Conservation (phyloP, 805 yeast species). For the Priceomyces castillae region DNA sequence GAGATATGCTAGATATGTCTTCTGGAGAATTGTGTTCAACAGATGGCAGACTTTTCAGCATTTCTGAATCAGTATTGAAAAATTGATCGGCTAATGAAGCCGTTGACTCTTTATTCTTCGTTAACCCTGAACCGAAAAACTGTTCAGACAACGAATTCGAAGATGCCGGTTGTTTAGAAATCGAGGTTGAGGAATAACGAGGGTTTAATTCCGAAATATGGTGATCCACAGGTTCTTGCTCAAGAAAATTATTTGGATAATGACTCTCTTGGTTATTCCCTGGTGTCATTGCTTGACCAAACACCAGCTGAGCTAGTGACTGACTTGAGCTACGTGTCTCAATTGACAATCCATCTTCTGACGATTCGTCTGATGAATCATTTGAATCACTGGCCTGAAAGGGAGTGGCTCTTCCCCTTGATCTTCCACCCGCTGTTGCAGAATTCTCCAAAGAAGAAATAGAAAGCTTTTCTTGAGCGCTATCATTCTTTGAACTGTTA, state of each 20-base stretch:
- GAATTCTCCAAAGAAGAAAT: conserved; percentile 19
- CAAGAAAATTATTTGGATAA: conserved; percentile 16
- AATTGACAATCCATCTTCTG: conserved; percentile 38
- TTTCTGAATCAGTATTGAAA: conserved; percentile 10
- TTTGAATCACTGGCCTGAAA: conserved; percentile 15
- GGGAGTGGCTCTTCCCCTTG: not conserved
- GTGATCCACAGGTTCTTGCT: conserved; percentile 25
- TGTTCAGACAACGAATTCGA: conserved; percentile 38
- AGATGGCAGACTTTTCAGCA: not conserved
- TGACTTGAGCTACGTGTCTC: conserved; percentile 40
- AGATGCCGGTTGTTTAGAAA: conserved; percentile 41
- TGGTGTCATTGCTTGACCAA: conserved; percentile 20
- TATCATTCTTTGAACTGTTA: not conserved
- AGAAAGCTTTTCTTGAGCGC: conserved; percentile 13
- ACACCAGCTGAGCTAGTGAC: conserved; percentile 42
- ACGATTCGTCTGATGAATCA: conserved; percentile 24
- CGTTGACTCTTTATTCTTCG: conserved; percentile 9
- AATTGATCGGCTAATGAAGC: conserved; percentile 21
- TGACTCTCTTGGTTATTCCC: conserved; percentile 13
- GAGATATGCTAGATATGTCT: conserved; percentile 4
- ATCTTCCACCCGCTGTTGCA: conserved; percentile 1
- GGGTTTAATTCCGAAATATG: conserved; percentile 32
- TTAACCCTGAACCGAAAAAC: conserved; percentile 29
- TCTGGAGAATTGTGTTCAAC: conserved; percentile 6
- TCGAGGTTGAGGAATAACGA: conserved; percentile 29